Percentiles rank a stretch among this genome's conserved stretches.
These are phyloP conservation scores for Cyberlindnera americana DNA, from an alignment of 805 yeast genomes.

Conservation along the genomic window DNA sequence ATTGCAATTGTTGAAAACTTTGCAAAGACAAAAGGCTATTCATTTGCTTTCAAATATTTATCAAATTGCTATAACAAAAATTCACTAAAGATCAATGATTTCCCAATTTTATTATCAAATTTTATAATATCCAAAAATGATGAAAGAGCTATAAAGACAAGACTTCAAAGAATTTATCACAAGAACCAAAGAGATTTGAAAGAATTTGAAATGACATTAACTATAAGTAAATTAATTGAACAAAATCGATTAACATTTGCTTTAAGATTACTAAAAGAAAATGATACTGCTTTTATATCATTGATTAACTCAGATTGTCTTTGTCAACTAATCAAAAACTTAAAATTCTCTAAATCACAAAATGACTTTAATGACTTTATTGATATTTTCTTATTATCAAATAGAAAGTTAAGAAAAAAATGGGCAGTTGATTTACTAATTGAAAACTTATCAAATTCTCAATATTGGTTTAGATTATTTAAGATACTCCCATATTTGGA, in stretches of 20 bases:
- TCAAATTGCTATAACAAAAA: not conserved
- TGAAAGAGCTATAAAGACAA: constrained; percentile 4
- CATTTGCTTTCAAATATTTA: constrained; percentile 10
- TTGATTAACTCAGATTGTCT: constrained; percentile 13
- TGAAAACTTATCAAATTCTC: constrained; percentile 5
- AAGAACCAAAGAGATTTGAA: constrained; percentile 8
- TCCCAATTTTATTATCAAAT: constrained; percentile 14
- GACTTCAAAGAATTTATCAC: constrained; percentile 4
- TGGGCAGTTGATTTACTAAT: constrained; percentile 4
- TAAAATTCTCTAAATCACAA: not conserved
- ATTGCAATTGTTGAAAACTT: constrained; percentile 11
- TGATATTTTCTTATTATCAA: constrained; percentile 2
- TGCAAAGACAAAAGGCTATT: constrained; percentile 11
- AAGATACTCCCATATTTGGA: constrained; percentile 1
- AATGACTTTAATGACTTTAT: constrained; percentile 2
- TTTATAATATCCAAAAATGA: constrained; percentile 8
- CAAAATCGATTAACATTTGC: constrained; percentile 6
- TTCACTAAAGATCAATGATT: constrained; percentile 14
- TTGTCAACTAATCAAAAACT: constrained; percentile 9
- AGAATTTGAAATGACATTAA: constrained; percentile 16
- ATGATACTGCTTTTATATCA: constrained; percentile 1
- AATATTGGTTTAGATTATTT: constrained; percentile 18
- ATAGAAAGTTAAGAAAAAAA: not conserved
- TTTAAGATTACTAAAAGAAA: constrained; percentile 3
- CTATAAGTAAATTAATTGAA: constrained; percentile 10